phyloP scores from a whole-genome alignment of 495 filamentous ascomycete genomes.

The Penicillium verhagenii region DNA sequence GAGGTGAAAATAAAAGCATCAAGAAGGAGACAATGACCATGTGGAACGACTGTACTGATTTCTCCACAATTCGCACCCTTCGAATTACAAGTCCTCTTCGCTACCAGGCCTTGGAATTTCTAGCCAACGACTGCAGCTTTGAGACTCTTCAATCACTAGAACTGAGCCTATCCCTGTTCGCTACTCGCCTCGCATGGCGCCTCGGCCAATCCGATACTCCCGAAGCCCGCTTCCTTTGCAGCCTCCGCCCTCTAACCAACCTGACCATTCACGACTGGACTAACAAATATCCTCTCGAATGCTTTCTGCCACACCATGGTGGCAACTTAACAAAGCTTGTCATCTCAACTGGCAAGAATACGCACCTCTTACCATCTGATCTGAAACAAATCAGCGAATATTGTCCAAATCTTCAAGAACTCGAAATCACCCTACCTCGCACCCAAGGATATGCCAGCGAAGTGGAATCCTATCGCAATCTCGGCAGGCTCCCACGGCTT shows the following conservation, averaged over 20 bases:
- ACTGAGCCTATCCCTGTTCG: background rate
- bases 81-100: background rate
- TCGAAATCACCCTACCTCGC: background rate
- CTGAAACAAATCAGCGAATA: background rate
- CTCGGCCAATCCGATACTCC: background rate
- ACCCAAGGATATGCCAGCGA: background rate
- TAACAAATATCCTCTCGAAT: background rate
- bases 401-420: background rate
- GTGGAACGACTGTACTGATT: background rate
- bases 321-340: background rate
- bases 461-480: background rate
- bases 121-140: background rate
- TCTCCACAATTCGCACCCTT: background rate
- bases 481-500: background rate
- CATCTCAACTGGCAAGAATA: background rate
- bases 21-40: background rate
- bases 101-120: background rate
- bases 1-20: background rate
- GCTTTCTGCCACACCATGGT: background rate
- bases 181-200: background rate
- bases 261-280: background rate
- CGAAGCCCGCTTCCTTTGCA: background rate
- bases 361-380: background rate
- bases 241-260: background rate
- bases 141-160: background rate